Evolutionary conservation across 176 grass and related monocot species (phyloP).

Genomic region (Puya raimondii): DNA sequence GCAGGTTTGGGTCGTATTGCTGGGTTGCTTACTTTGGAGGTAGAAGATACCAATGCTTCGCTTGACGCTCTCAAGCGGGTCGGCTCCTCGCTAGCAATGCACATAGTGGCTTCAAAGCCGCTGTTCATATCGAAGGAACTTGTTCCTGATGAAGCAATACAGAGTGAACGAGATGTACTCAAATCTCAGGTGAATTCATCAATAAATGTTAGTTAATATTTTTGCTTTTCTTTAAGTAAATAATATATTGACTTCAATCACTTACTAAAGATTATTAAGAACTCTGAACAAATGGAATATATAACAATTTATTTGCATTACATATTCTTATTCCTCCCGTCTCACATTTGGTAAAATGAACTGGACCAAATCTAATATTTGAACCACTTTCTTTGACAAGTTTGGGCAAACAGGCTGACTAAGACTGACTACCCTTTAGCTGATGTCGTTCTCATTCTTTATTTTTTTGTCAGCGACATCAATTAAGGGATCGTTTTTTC

Average conservation of each 20-base stretch:
- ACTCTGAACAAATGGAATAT: neutral
- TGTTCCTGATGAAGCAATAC: conserved; percentile 59
- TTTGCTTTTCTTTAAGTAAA: too few species aligned
- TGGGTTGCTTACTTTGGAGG: conserved; percentile 77
- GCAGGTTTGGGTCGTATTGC: conserved; percentile 79
- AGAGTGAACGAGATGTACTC: conserved; percentile 76
- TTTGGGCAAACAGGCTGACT: too few species aligned
- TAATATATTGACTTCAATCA: neutral
- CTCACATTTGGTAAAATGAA: neutral
- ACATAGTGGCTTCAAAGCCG: conserved; percentile 80
- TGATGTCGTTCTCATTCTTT: too few species aligned
- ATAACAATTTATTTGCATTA: neutral
- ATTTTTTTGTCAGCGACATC: too few species aligned
- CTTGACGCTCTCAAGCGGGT: conserved; percentile 57
- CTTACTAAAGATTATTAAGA: neutral
- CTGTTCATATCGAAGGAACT: conserved; percentile 91
- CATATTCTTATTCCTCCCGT: neutral
- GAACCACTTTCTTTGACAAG: too few species aligned
- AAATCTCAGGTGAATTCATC: conserved; percentile 47
- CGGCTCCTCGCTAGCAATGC: conserved; percentile 80
- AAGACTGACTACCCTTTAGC: too few species aligned
- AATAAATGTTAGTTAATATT: too few species aligned
- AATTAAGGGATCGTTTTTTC: too few species aligned
- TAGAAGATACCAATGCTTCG: conserved; percentile 54
- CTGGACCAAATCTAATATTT: neutral